Base-by-base conservation (phyloP, 2,329 filamentous ascomycete genomes). In the Coniella lustricola region DNA sequence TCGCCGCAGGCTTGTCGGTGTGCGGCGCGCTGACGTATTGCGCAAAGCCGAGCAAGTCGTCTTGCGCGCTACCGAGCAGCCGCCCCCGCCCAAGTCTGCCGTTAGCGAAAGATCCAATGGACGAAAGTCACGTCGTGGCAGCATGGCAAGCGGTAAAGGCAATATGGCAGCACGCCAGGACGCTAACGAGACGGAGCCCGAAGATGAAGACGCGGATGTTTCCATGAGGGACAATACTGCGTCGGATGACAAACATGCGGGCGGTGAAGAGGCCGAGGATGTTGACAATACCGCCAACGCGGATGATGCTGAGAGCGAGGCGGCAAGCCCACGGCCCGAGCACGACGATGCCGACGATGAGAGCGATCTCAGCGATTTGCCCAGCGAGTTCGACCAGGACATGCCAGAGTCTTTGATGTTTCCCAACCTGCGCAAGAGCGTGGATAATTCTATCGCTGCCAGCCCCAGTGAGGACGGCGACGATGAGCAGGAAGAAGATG, bases 291-390 rank as follows among this genome's bases (percentile, higher is more conserved):
- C 40, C 56, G 61, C 32, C 44, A 59, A 50, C 47, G 49, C 55
- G 7, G 53, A 52, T 16, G 53, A 52, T 17, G 52, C 53, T 42
- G 48, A 52, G 38, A 63, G 62, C 52, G 61, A 59, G n/a, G 49
- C 56, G 29, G 78, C 70, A 43, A 82, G 79, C 49, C 73, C 75
- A 5, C 72, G 75, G 5, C 87, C 78, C 51, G 66, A 82, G 7
- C 77, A 82, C 51, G 81, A 84, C 52, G 82, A 76, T 35, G 82
- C 78, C 0, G 82, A 85, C 53, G 81, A 84, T 47, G 82, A 86
- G 62, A 85, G 81, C 58, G 82, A 85, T 53, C 68, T 86, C 0
- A 85, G 81, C 45, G 83, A 86, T 52, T 75, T 82, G 4, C 71
- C 79, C 21, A 66, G 75, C 3, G 76, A 74, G 35, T 79, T 78